A percentile compares a stretch with the other conserved stretches of the same genome.
Conservation (phyloP, 2,329 filamentous ascomycete species). For the Aspergillus puulaauensis region DNA sequence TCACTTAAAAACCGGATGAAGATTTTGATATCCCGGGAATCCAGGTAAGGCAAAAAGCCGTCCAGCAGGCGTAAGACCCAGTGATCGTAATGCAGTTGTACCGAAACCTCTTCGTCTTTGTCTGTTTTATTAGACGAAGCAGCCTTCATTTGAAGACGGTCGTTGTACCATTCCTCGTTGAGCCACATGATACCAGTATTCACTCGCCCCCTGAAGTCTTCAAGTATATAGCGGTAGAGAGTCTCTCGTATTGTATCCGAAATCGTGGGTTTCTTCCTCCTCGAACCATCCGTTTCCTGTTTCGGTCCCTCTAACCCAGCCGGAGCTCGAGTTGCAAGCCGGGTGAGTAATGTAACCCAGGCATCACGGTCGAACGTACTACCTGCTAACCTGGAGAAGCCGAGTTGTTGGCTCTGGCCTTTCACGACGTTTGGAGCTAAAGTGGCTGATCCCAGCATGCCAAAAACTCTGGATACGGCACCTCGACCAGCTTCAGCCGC, state of each 20-base stretch:
- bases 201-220: slow-evolving; percentile 87
- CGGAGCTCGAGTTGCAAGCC: slow-evolving; percentile 77
- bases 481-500: slow-evolving; percentile 72
- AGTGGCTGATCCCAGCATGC: slow-evolving; percentile 72
- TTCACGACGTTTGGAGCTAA: slow-evolving; percentile 59
- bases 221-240: slow-evolving; percentile 81
- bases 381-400: slow-evolving; percentile 80
- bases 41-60: slow-evolving; percentile 86
- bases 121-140: slow-evolving; percentile 43
- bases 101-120: slow-evolving; percentile 48
- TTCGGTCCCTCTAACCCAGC: slow-evolving; percentile 62
- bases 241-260: slow-evolving; percentile 72
- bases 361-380: slow-evolving; percentile 82
- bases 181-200: slow-evolving; percentile 92
- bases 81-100: slow-evolving; percentile 67
- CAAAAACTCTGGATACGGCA: slow-evolving; percentile 74
- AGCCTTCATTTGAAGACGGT: slow-evolving; percentile 58
- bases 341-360: slow-evolving; percentile 84
- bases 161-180: slow-evolving; percentile 97
- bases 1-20: slow-evolving; percentile 90
- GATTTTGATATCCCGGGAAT: slow-evolving; percentile 77
- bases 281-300: slow-evolving; percentile 24
- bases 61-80: slow-evolving; percentile 82
- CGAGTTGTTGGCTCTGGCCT: slow-evolving; percentile 55
- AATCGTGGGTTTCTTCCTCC: slow-evolving; percentile 38